Evolutionary conservation across 2,329 filamentous ascomycete species (phyloP).

Genomic region (Cladophialophora psammophila): DNA sequence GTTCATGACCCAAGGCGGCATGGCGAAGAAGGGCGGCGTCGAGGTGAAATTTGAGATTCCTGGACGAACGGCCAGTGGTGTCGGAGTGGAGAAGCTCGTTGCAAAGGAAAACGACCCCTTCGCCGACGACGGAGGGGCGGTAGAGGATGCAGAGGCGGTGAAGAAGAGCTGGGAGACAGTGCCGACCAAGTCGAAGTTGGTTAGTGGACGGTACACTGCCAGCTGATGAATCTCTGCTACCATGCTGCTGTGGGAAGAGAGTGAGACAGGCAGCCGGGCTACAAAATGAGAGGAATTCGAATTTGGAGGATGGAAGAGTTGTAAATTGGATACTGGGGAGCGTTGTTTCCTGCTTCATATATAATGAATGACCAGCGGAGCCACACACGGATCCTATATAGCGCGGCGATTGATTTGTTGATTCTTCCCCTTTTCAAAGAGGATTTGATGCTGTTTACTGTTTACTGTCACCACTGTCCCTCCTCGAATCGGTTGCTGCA

Average conservation of each 20-base stretch:
- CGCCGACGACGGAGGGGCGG: constrained; percentile 52
- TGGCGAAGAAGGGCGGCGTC: constrained; percentile 75
- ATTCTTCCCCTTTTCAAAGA: too few relatives aligned
- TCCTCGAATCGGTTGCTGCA: too few relatives aligned
- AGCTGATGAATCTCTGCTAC: constrained; percentile 40
- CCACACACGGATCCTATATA: neutral
- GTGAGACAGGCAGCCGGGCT: neutral
- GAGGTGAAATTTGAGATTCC: constrained; percentile 83
- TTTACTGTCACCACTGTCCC: too few relatives aligned
- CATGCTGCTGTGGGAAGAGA: neutral
- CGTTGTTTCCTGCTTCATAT: neutral
- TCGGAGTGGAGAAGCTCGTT: constrained; percentile 64
- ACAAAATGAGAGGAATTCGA: neutral
- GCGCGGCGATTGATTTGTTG: too few relatives aligned
- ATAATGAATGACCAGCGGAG: constrained; percentile 7
- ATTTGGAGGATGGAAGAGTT: neutral
- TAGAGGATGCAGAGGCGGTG: constrained; percentile 40
- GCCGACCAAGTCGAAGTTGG: constrained; percentile 69
- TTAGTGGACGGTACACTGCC: constrained; percentile 78
- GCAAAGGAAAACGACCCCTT: constrained; percentile 54
- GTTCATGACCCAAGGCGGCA: constrained; percentile 73
- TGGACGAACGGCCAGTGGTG: constrained; percentile 65
- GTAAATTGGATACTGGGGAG: neutral
- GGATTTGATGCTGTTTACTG: too few relatives aligned
- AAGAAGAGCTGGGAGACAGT: constrained; percentile 69